Evolutionary conservation across 1,284 basidiomycete genomes (phyloP), one percentile per base, ranked within the genome.

Genomic region (Cronartium quercuum): DNA sequence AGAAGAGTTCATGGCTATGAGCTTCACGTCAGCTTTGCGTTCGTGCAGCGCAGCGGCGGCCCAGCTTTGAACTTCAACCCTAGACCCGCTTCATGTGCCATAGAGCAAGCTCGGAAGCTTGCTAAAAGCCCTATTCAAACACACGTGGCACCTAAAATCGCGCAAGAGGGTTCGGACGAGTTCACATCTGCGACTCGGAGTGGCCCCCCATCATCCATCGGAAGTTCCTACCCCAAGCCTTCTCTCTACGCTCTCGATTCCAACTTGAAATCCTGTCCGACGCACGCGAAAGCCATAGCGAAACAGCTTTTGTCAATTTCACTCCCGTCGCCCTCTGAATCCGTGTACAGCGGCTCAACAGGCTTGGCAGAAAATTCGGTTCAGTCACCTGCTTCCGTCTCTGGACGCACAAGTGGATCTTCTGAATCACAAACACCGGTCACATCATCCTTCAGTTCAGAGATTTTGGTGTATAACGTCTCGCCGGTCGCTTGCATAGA

Each of bases 11-110:
- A 74, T 6, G 70, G 70, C 13, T 74, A 74, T 62, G 70, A 74
- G 64, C 57, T 74, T 29, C 44, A 74, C 29, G 40, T 74, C 37
- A 74, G 63, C 40, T 74, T 66, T 35, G 70, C 70, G 3, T 74
- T 74, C 40, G 64, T 74, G n/a, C 70, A 74, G 61, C 70, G 70
- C n/a, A 74, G 70, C 42, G 70, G 70, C 38, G 70, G 70, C 9
- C 70, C 70, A 9, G 29, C n/a, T 55, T 21, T 55, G 51, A 55
- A 55, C 51, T 55, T 55, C 51, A 55, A 9, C 29, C 51, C 51
- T 1, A 12, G 51, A 18, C 51, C 51, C 29, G n/a, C 51, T n/a
- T 18, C 51, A 55, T 55, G n/a, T 6, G 51, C 51, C 6, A 55
- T 55, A 55, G 51, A 55, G 7, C 51, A 55, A 55, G 51, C 51